Base-by-base conservation (phyloP, 2,329 filamentous ascomycete species). In the Microascus cirrosus region DNA sequence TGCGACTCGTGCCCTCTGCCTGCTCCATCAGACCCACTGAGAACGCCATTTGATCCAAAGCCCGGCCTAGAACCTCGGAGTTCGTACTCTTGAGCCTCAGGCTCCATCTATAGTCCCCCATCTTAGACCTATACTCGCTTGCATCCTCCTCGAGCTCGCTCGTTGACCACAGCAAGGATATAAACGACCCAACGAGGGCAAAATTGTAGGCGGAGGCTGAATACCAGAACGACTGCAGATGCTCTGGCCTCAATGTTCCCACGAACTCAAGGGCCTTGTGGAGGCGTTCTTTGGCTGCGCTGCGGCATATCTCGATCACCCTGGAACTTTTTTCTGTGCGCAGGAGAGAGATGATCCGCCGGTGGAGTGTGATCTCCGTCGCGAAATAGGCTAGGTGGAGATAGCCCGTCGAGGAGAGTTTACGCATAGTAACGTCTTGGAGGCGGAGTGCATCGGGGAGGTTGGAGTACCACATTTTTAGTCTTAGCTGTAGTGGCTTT, bases 351-450 rank as follows among this genome's bases (percentile, higher is more conserved):
- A 76, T 65, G 61, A 76, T 73, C 2, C 71, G 70, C 7, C 73
- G 70, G 63, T 76, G 74, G 2, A 75, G 67, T 34, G 72, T 71
- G 51, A 74, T 72, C 58, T 75, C 74, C 1, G 73, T 72, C 1
- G 72, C 71, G 57, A 73, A 70, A 60, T 74, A 74, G 1, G 73
- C 73, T 6, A 76, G 67, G 36, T 74, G 70, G 15, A 76, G 62
- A 32, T 70, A 73, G 1, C 73, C 73, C 60, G 61, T 69, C 58
- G 71, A 72, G 45, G 67, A 72, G 32, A 74, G 65, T 58, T 71
- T 73, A 60, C 70, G 66, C 18, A 68, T 65, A 55, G 67, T 66
- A 2, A 66, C 67, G 6, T 68, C 65, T 52, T 77, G 72, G 59
- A 77, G 68, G 20, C 73, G 71, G n/a, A 77, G 66, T 56, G 66